Conservation (phyloP, 2,329 filamentous ascomycete species). For the Orbilia blumenaviensis region DNA sequence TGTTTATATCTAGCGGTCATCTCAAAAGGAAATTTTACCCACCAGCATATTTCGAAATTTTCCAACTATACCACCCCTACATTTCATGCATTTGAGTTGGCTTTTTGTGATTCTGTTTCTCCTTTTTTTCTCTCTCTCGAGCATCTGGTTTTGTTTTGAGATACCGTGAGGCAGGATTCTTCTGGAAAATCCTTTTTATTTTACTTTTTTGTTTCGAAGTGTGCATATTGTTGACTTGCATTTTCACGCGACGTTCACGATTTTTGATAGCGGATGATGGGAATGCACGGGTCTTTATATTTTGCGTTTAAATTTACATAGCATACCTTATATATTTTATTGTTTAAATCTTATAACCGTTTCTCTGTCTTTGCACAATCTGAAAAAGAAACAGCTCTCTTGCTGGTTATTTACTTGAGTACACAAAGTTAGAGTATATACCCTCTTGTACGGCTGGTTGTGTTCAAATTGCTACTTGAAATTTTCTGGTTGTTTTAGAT, state of each 20-base stretch:
- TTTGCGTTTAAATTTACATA: conserved; percentile 24
- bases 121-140: not conserved
- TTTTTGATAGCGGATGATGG: conserved; percentile 14
- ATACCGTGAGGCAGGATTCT: conserved; percentile 45
- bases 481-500: no score
- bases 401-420: not conserved
- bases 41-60: conserved; percentile 14
- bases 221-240: not conserved
- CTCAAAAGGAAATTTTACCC: conserved; percentile 40
- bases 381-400: not conserved
- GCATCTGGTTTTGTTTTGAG: conserved; percentile 14
- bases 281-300: not conserved
- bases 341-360: not conserved
- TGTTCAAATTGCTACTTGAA: not conserved
- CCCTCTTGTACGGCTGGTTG: not conserved
- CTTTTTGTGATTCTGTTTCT: conserved; percentile 7
- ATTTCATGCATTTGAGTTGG: conserved; percentile 22
- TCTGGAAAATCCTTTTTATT: not conserved
- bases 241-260: conserved; percentile 25
- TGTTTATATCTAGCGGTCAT: conserved; percentile 42
- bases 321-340: conserved; percentile 34
- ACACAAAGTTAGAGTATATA: not conserved
- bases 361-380: not conserved
- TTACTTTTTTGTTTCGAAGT: not conserved
- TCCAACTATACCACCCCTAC: not conserved